Evolutionary conservation across 2,329 filamentous ascomycete species (phyloP).

Genomic region (Penicillium italicum): DNA sequence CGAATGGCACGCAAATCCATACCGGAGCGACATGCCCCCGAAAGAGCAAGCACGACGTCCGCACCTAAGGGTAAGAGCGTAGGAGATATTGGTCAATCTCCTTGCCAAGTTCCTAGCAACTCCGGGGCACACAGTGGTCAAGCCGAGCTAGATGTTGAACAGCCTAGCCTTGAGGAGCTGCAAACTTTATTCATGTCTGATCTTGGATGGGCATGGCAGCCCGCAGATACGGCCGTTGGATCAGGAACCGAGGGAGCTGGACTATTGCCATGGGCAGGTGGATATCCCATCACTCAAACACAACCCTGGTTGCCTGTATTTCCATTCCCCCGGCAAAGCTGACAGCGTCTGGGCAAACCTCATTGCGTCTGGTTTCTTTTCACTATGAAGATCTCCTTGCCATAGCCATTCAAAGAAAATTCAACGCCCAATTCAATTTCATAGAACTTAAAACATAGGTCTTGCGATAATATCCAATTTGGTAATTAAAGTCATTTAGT

Average conservation of each 20-base stretch:
- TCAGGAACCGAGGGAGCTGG: constrained; percentile 21
- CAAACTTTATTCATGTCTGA: constrained; percentile 25
- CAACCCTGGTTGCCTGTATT: constrained; percentile 22
- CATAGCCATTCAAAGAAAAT: no score
- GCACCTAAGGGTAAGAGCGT: background rate
- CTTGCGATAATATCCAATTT: background rate
- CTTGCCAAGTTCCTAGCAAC: background rate
- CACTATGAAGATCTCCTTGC: no score
- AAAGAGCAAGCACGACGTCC: constrained; percentile 15
- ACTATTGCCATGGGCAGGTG: constrained; percentile 22
- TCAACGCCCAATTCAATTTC: background rate
- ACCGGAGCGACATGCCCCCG: constrained; percentile 24
- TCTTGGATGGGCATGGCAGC: constrained; percentile 25
- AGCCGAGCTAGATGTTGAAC: background rate
- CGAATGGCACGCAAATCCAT: constrained; percentile 26
- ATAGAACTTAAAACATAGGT: background rate
- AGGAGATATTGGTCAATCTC: background rate
- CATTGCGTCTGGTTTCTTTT: no score
- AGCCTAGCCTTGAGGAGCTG: constrained; percentile 19
- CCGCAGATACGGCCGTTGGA: constrained; percentile 22
- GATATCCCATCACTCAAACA: constrained; percentile 14
- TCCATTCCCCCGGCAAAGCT: constrained; percentile 19
- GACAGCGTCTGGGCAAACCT: background rate
- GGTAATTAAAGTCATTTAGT: background rate
- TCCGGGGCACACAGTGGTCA: background rate